A percentile compares a stretch with the other conserved stretches of the same genome.
Conservation (phyloP, 192 early-diverging fungal species). For the Podila epigama region DNA sequence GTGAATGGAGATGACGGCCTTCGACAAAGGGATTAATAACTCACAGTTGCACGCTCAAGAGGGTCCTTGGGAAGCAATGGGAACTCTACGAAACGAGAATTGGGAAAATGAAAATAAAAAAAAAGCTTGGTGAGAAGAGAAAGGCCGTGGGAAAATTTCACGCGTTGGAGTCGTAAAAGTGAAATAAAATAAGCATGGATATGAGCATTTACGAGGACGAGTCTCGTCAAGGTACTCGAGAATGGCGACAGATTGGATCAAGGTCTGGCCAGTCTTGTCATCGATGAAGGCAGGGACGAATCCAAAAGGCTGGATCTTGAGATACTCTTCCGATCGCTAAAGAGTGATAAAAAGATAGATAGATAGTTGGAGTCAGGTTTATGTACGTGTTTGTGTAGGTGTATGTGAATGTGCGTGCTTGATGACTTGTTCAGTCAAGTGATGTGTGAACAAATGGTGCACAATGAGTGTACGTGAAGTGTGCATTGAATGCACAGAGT, state of each 20-base stretch:
- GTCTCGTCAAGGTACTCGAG: constrained; percentile 91
- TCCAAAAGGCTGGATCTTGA: constrained; percentile 68
- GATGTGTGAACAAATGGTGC: too few relatives aligned
- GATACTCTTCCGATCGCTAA: constrained; percentile 63
- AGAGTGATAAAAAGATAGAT: neutral
- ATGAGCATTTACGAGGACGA: constrained; percentile 51
- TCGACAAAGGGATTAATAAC: neutral
- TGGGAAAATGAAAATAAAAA: neutral
- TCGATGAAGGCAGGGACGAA: constrained; percentile 74
- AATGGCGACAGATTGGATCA: constrained; percentile 82
- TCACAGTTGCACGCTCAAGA: constrained; percentile 65
- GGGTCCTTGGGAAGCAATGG: constrained; percentile 80
- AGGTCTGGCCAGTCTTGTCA: constrained; percentile 55
- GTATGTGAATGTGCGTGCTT: too few relatives aligned
- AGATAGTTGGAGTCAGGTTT: neutral
- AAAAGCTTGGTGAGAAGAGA: neutral
- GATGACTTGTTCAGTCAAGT: too few relatives aligned
- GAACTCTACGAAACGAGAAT: constrained; percentile 17
- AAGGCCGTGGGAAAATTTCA: constrained; percentile 11
- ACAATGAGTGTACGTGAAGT: neutral
- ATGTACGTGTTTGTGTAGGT: too few relatives aligned
- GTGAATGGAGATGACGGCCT: neutral
- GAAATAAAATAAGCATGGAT: neutral
- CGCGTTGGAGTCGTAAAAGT: neutral
- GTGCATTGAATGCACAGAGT: neutral